phyloP scores from a whole-genome alignment of 2,329 filamentous ascomycete genomes.

The Sarocladiaceae sp. region DNA sequence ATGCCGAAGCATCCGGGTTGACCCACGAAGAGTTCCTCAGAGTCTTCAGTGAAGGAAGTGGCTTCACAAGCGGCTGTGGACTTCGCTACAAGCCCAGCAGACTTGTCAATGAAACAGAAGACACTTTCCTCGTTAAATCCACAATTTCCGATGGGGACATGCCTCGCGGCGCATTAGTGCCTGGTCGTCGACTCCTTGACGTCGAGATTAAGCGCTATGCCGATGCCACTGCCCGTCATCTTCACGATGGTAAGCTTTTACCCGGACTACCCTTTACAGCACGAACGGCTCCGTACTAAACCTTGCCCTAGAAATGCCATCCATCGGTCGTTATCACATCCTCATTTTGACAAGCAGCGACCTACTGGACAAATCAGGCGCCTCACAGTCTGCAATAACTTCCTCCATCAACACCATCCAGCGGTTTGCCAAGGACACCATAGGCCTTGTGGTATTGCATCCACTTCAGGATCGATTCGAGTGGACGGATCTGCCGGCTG shows the following conservation, averaged over 20 bases:
- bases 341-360: conserved; percentile 11
- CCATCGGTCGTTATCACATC: conserved; percentile 11
- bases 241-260: conserved; percentile 13
- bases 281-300: neutral
- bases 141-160: neutral
- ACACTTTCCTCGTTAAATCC: neutral
- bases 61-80: conserved; percentile 14
- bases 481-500: conserved; percentile 11
- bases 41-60: conserved; percentile 13
- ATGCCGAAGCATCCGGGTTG: conserved; percentile 11
- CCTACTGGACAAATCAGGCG: conserved; percentile 7
- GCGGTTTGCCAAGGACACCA: conserved; percentile 6
- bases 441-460: conserved; percentile 11
- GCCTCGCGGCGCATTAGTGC: conserved; percentile 9
- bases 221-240: conserved; percentile 11
- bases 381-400: neutral
- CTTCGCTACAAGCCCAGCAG: conserved; percentile 10
- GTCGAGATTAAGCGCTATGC: conserved; percentile 12
- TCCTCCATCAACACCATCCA: conserved; percentile 8
- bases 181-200: conserved; percentile 10
- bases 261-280: neutral
- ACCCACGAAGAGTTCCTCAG: conserved; percentile 16
- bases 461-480: conserved; percentile 12
- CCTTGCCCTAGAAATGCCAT: conserved; percentile 11
- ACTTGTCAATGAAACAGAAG: conserved; percentile 2